phyloP scores from a whole-genome alignment of 257 asterid genomes.

The Scutellaria minor region DNA sequence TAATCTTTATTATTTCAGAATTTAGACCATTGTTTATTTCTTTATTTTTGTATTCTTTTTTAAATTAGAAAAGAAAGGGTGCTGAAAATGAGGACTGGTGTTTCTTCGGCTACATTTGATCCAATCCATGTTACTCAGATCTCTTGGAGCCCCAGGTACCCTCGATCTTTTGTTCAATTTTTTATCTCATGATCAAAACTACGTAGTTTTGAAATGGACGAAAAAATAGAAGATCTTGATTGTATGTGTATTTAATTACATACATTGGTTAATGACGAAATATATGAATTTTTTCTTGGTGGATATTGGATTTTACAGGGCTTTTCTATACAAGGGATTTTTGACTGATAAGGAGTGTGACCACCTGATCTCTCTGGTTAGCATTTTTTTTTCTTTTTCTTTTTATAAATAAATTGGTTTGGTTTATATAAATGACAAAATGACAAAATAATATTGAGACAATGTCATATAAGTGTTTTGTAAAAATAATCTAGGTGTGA shows the following conservation, averaged over 20 bases:
- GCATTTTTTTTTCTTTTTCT: conserved; percentile 8
- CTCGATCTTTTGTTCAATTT: neutral
- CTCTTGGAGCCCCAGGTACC: conserved; percentile 70
- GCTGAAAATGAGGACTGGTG: conserved; percentile 41
- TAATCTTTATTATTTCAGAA: neutral
- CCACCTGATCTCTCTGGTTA: conserved; percentile 68
- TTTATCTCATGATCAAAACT: neutral
- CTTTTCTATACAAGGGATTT: conserved; percentile 59
- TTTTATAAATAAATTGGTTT: neutral
- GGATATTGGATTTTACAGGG: conserved; percentile 52
- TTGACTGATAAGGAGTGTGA: conserved; percentile 69
- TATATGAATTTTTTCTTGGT: no score
- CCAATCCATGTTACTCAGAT: conserved; percentile 72
- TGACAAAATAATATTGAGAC: no score
- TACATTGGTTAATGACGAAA: no score
- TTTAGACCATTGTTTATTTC: neutral
- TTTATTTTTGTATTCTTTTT: neutral
- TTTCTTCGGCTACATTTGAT: conserved; percentile 47
- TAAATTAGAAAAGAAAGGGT: conserved; percentile 43
- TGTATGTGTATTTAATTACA: no score
- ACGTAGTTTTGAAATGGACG: no score
- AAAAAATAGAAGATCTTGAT: no score
- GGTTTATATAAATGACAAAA: no score
- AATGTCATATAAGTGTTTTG: no score
- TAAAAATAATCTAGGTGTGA: no score